Evolutionary conservation across 139 green algal genomes (phyloP).

Genomic region (Chlamydomonas incerta): DNA sequence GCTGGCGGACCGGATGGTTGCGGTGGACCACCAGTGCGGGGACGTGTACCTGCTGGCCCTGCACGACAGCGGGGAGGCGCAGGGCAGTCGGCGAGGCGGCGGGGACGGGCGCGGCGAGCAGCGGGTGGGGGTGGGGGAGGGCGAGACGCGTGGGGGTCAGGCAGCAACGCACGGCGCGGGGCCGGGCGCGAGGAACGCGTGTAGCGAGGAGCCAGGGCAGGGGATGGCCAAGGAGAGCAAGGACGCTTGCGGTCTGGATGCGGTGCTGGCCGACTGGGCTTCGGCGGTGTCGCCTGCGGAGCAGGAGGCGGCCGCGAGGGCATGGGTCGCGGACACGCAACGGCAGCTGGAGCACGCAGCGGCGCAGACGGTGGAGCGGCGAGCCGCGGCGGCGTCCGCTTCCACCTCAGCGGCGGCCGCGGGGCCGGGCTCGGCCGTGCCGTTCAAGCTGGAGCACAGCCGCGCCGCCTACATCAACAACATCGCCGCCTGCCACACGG

Average conservation of each 20-base stretch:
- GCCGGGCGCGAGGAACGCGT: neutral
- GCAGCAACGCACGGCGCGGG: no score
- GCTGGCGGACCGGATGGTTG: conserved; percentile 90
- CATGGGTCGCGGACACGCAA: conserved; percentile 20
- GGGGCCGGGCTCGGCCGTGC: neutral
- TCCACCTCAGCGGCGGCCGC: neutral
- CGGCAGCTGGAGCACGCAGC: neutral
- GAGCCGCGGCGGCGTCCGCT: neutral
- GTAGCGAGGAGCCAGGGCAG: neutral
- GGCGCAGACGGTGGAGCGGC: neutral
- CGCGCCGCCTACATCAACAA: conserved; percentile 79
- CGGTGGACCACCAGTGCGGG: conserved; percentile 80
- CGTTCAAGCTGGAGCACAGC: conserved; percentile 68
- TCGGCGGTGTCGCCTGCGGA: neutral
- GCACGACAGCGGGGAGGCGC: conserved; percentile 30
- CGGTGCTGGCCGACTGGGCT: neutral
- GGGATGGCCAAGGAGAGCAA: no score
- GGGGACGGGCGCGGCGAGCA: neutral
- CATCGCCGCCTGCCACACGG: conserved; percentile 77
- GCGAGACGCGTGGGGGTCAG: no score
- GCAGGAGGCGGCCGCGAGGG: conserved; percentile 33
- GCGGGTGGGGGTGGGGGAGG: neutral
- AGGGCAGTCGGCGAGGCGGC: neutral
- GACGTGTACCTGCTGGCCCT: conserved; percentile 86
- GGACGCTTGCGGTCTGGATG: neutral